A percentile compares a stretch with the other conserved stretches of the same genome.
phyloP scores from a whole-genome alignment of 768 basidiomycete species.

The Tylopilus sp. region DNA sequence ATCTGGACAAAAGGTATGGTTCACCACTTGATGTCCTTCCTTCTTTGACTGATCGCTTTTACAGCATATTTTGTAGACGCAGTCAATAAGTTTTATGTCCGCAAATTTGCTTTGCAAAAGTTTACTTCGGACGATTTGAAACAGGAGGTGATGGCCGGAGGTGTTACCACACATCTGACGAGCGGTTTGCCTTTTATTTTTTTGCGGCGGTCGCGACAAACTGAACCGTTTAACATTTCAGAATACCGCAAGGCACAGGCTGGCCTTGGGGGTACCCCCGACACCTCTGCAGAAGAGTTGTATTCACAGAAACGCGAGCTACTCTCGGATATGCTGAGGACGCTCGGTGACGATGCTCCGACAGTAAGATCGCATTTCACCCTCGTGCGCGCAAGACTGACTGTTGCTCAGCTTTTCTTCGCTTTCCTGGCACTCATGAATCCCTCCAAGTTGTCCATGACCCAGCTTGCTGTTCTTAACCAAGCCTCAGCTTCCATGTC shows the following conservation, averaged over 20 bases:
- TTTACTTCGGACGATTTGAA: conserved; percentile 10
- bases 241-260: conserved; percentile 16
- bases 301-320: conserved; percentile 4
- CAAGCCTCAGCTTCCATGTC: conserved; percentile 24
- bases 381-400: not conserved
- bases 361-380: conserved; percentile 8
- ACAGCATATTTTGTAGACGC: conserved; percentile 20
- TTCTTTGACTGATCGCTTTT: not conserved
- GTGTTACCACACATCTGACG: conserved; percentile 9
- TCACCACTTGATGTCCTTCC: not conserved
- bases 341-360: conserved; percentile 16
- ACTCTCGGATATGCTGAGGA: conserved; percentile 3
- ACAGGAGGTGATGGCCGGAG: conserved; percentile 24
- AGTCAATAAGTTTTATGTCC: conserved; percentile 17
- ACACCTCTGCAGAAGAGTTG: conserved; percentile 9
- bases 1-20: conserved; percentile 23
- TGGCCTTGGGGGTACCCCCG: conserved; percentile 17
- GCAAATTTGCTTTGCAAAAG: conserved; percentile 18
- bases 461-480: conserved; percentile 30
- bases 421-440: conserved; percentile 14
- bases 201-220: too few species aligned
- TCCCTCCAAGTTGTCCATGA: conserved; percentile 27
- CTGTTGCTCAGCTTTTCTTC: conserved; percentile 22
- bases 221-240: too few species aligned
- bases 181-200: conserved; percentile 6